Conservation (phyloP, 768 basidiomycete species). For the Hericium coralloides region DNA sequence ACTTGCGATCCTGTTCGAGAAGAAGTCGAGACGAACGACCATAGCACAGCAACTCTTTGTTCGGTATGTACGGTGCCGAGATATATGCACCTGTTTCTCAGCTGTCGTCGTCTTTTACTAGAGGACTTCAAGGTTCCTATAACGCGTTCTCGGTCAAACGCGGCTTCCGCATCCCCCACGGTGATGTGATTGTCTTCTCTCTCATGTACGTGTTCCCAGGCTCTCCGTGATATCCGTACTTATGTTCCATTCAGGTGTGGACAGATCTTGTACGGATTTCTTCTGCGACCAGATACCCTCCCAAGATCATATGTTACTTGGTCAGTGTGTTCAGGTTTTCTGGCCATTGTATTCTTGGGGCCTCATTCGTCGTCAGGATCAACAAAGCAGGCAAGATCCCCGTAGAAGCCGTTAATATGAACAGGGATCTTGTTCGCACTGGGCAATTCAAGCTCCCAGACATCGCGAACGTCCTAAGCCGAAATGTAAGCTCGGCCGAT, state of each 20-base stretch:
- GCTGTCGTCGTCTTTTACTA: constrained; percentile 19
- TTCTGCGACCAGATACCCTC: constrained; percentile 76
- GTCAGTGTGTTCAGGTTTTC: constrained; percentile 30
- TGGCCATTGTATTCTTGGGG: background rate
- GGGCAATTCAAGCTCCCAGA: constrained; percentile 46
- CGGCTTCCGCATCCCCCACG: constrained; percentile 69
- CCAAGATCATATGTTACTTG: constrained; percentile 69
- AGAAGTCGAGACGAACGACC: constrained; percentile 45
- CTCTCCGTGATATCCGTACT: background rate
- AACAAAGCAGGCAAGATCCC: constrained; percentile 58
- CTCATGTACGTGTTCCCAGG: constrained; percentile 40
- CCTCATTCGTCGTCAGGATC: constrained; percentile 45
- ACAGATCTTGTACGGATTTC: constrained; percentile 78
- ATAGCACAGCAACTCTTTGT: constrained; percentile 89
- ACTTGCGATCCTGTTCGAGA: constrained; percentile 72
- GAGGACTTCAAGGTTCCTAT: constrained; percentile 86
- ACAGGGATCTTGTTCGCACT: constrained; percentile 49
- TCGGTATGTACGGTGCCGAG: constrained; percentile 38
- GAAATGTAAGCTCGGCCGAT: background rate
- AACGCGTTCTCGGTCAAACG: constrained; percentile 65
- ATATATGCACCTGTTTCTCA: background rate
- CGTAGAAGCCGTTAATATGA: constrained; percentile 47
- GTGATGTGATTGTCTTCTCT: constrained; percentile 74
- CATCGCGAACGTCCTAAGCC: constrained; percentile 41
- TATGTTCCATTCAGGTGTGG: constrained; percentile 44